phyloP scores from a whole-genome alignment of 192 early-diverging fungal species.

The Coemansia sp. region DNA sequence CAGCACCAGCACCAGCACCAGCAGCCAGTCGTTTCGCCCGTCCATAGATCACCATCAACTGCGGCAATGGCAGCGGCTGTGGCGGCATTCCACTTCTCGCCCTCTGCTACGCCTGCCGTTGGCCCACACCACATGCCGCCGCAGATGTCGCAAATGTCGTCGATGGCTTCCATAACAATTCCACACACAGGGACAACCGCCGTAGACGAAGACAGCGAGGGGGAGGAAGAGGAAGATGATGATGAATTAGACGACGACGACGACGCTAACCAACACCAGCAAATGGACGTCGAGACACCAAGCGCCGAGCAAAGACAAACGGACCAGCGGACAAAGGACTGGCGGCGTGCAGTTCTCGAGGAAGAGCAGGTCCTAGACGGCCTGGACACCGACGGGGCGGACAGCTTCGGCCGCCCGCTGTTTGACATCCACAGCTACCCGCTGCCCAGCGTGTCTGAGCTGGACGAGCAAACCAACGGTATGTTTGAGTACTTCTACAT shows the following conservation, averaged over 20 bases:
- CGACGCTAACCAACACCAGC: not conserved
- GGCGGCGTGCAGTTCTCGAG: slow-evolving; percentile 28
- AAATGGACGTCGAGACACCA: not conserved
- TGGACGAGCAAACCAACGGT: slow-evolving; percentile 51
- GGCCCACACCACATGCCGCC: not conserved
- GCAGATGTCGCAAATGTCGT: not conserved
- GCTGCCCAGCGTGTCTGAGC: slow-evolving; percentile 27
- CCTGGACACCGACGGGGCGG: slow-evolving; percentile 36
- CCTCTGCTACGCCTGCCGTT: slow-evolving; percentile 6
- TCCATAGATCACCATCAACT: not conserved
- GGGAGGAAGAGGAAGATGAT: not conserved
- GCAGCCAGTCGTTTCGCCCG: not conserved
- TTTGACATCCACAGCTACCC: slow-evolving; percentile 37
- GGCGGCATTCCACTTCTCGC: slow-evolving; percentile 46
- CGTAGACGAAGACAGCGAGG: not conserved
- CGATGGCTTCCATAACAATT: not conserved
- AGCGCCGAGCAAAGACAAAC: not conserved
- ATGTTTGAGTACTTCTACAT: slow-evolving; percentile 57
- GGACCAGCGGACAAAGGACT: not conserved
- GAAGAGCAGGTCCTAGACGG: slow-evolving; percentile 46
- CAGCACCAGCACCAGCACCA: slow-evolving; percentile 17
- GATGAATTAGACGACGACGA: not conserved
- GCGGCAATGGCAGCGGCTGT: slow-evolving; percentile 30
- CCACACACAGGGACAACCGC: not conserved
- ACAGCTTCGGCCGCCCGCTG: slow-evolving; percentile 45